Evolutionary conservation across 345 rosid species (phyloP).

Genomic region (Bruguiera sexangula): DNA sequence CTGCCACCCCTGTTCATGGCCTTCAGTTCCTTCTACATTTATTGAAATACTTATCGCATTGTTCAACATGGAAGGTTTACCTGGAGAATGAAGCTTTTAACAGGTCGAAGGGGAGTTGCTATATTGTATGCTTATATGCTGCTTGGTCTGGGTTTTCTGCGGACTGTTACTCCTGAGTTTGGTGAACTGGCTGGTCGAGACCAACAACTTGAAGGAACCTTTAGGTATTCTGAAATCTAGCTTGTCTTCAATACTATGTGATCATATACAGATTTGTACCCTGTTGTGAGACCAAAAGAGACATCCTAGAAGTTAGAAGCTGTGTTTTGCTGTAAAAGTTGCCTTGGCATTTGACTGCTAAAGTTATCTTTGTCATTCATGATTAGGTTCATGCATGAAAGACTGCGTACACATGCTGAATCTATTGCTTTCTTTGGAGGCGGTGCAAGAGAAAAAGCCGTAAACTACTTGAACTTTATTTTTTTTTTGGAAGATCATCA

Average conservation of each 20-base stretch:
- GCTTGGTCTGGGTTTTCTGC: slow-evolving; percentile 86
- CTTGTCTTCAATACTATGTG: too few species aligned
- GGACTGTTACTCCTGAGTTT: slow-evolving; percentile 88
- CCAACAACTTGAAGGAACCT: slow-evolving; percentile 93
- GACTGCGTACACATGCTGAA: slow-evolving; percentile 97
- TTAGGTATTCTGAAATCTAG: slow-evolving; percentile 52
- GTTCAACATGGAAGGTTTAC: slow-evolving; percentile 61
- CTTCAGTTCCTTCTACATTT: too few species aligned
- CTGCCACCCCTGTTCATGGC: too few species aligned
- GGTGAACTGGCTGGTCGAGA: slow-evolving; percentile 82
- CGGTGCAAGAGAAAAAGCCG: slow-evolving; percentile 95
- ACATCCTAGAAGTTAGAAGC: not conserved
- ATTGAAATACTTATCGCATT: not conserved
- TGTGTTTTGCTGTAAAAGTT: slow-evolving; percentile 9
- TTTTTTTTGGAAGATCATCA: too few species aligned
- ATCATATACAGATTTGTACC: too few species aligned
- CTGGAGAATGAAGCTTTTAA: slow-evolving; percentile 98
- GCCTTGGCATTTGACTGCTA: slow-evolving; percentile 3
- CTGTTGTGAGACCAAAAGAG: too few species aligned
- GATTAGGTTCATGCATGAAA: slow-evolving; percentile 98
- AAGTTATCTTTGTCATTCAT: slow-evolving; percentile 12
- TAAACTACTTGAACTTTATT: slow-evolving; percentile 40
- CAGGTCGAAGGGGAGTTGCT: slow-evolving; percentile 92
- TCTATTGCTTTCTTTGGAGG: slow-evolving; percentile 99
- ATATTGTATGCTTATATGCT: slow-evolving; percentile 93